These are phyloP conservation scores for Debaryomycetaceae sp. DNA, from an alignment of 1,139 yeast species.

Conservation along the genomic window DNA sequence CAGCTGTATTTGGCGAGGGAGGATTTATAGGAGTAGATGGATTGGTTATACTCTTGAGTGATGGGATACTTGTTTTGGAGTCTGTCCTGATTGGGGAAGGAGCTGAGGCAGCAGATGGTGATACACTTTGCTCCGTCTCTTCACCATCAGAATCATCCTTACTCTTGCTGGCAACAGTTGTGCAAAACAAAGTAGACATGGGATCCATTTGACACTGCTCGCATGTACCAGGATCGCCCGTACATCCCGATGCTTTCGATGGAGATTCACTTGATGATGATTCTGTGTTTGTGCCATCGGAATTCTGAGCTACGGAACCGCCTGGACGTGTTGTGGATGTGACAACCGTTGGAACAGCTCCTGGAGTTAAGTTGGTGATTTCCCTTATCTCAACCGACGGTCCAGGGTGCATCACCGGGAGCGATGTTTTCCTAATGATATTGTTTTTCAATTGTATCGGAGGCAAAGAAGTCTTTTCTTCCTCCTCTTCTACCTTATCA, in stretches of 20 bases:
- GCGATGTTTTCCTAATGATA: slow-evolving; percentile 27
- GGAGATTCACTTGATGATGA: slow-evolving; percentile 8
- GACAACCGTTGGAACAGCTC: slow-evolving; percentile 38
- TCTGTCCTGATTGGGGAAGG: slow-evolving; percentile 5
- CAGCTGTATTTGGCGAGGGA: slow-evolving; percentile 17
- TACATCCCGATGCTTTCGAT: slow-evolving; percentile 48
- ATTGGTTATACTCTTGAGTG: slow-evolving; percentile 8
- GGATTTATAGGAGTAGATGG: slow-evolving; percentile 6
- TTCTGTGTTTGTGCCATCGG: slow-evolving; percentile 5
- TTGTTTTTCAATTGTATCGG: slow-evolving; percentile 29
- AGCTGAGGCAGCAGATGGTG: slow-evolving; percentile 4
- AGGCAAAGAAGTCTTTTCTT: slow-evolving; percentile 29
- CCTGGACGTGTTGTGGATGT: slow-evolving; percentile 20
- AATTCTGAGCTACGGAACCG: slow-evolving; percentile 10
- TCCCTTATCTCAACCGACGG: slow-evolving; percentile 55
- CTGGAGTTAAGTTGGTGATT: slow-evolving; percentile 41
- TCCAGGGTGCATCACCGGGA: slow-evolving; percentile 66
- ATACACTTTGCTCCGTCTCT: slow-evolving; percentile 6
- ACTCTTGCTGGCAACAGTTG: slow-evolving; percentile 68
- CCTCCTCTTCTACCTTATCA: slow-evolving; percentile 13
- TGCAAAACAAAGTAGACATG: slow-evolving; percentile 83
- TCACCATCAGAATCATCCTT: slow-evolving; percentile 14
- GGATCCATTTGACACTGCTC: slow-evolving; percentile 82
- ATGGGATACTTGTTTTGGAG: slow-evolving; percentile 1
- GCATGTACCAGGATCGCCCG: slow-evolving; percentile 89